phyloP scores from a whole-genome alignment of 768 basidiomycete genomes.

The Rhodocollybia butyracea region DNA sequence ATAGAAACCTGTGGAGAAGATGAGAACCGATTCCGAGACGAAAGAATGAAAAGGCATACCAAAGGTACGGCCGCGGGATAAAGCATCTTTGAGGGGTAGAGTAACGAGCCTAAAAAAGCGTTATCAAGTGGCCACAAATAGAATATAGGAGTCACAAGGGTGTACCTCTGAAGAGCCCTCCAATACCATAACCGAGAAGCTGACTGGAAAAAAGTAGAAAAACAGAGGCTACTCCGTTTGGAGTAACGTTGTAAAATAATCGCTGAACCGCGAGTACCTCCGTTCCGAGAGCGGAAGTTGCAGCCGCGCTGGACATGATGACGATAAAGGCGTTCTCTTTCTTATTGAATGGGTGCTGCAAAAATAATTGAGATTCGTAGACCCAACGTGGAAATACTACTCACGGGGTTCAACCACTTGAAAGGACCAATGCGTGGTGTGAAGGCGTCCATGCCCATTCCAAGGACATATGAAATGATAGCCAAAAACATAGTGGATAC shows the following conservation, averaged over 20 bases:
- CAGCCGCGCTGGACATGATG: constrained; percentile 43
- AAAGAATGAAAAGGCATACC: too few species aligned
- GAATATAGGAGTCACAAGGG: neutral
- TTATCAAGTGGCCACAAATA: too few species aligned
- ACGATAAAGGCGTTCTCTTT: constrained; percentile 44
- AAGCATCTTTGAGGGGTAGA: constrained; percentile 15
- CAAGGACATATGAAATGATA: constrained; percentile 48
- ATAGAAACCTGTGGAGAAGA: too few species aligned
- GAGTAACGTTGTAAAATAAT: constrained; percentile 35
- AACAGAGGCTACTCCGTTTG: constrained; percentile 25
- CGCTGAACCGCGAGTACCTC: constrained; percentile 41
- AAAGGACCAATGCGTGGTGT: constrained; percentile 43
- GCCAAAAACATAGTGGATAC: constrained; percentile 55
- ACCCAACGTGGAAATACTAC: too few species aligned
- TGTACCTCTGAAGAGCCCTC: constrained; percentile 10
- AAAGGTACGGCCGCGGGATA: too few species aligned
- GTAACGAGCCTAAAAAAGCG: constrained; percentile 11
- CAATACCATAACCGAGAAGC: constrained; percentile 25
- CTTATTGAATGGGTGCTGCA: constrained; percentile 36
- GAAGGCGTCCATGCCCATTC: constrained; percentile 40
- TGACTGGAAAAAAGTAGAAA: constrained; percentile 26
- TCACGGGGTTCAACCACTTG: constrained; percentile 50
- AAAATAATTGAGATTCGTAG: constrained; percentile 16
- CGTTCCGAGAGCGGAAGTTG: constrained; percentile 37
- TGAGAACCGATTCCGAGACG: too few species aligned